Conservation (phyloP, 768 basidiomycete genomes). For the Solioccasus polychromus region DNA sequence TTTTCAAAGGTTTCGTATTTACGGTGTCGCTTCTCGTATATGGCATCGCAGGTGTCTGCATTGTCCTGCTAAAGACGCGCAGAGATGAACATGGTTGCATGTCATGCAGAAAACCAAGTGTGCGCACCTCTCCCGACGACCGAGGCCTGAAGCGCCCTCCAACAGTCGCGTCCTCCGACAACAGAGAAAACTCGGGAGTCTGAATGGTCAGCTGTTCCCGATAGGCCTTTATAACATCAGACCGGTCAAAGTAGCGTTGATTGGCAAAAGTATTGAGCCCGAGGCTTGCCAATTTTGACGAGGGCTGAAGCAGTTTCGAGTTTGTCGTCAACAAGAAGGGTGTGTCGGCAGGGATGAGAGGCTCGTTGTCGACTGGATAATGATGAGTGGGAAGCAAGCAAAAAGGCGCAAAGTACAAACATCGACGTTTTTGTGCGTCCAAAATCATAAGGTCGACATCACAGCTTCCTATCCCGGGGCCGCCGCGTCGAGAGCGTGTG, state of each 20-base stretch:
- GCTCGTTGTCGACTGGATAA: constrained; percentile 62
- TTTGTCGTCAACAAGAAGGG: constrained; percentile 75
- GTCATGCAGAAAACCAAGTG: not conserved
- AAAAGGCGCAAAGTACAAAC: constrained; percentile 44
- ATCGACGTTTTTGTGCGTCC: constrained; percentile 73
- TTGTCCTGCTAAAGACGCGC: constrained; percentile 37
- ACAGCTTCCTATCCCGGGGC: constrained; percentile 75
- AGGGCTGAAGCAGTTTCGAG: constrained; percentile 46
- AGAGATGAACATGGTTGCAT: constrained; percentile 8
- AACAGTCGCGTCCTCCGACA: constrained; percentile 50
- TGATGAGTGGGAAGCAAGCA: constrained; percentile 18
- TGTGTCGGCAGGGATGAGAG: constrained; percentile 64
- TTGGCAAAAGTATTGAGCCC: constrained; percentile 58
- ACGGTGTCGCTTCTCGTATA: constrained; percentile 78
- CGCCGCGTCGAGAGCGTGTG: constrained; percentile 75
- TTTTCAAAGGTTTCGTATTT: constrained; percentile 88
- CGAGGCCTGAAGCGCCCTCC: constrained; percentile 72
- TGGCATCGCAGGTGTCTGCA: constrained; percentile 74
- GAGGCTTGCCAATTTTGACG: constrained; percentile 34
- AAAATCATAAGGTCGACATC: constrained; percentile 82
- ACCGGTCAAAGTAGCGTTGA: constrained; percentile 74
- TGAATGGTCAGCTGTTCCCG: constrained; percentile 70
- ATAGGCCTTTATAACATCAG: constrained; percentile 71
- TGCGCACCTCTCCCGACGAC: constrained; percentile 66
- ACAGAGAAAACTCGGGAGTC: constrained; percentile 64